Conservation (phyloP, 2,329 filamentous ascomycete genomes). For the Aureobasidium sp. region DNA sequence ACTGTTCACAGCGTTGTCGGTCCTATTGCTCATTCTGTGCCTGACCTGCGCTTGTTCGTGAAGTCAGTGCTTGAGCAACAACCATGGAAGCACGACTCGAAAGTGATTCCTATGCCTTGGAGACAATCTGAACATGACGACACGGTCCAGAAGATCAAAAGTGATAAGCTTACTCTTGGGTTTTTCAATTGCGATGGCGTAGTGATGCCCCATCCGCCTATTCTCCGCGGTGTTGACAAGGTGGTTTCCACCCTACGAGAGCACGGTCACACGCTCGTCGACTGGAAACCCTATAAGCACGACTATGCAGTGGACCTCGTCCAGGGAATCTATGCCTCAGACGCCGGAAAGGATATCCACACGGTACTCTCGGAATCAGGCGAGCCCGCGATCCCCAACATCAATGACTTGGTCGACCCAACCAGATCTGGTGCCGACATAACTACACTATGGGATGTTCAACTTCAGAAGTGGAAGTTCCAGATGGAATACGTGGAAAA, state of each 20-base stretch:
- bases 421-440: background rate
- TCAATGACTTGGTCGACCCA: constrained; percentile 19
- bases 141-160: background rate
- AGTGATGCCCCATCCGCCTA: constrained; percentile 28
- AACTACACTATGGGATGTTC: background rate
- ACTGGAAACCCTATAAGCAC: constrained; percentile 43
- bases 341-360: constrained; percentile 49
- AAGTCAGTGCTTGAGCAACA: constrained; percentile 41
- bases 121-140: constrained; percentile 17
- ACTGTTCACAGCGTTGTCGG: constrained; percentile 42
- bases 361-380: constrained; percentile 44
- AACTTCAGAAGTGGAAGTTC: constrained; percentile 5
- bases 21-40: constrained; percentile 46
- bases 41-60: constrained; percentile 47
- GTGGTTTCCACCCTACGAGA: constrained; percentile 11
- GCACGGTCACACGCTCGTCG: constrained; percentile 26
- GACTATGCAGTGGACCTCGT: constrained; percentile 41
- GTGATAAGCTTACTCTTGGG: constrained; percentile 24
- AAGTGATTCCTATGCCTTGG: constrained; percentile 53
- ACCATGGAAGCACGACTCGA: constrained; percentile 51
- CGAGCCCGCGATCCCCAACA: constrained; percentile 20
- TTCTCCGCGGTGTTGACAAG: constrained; percentile 26
- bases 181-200: constrained; percentile 27
- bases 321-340: constrained; percentile 47
- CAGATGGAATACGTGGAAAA: constrained; percentile 18